Conservation (phyloP, 306 rosid genomes). For the Dalbergia cultrata region DNA sequence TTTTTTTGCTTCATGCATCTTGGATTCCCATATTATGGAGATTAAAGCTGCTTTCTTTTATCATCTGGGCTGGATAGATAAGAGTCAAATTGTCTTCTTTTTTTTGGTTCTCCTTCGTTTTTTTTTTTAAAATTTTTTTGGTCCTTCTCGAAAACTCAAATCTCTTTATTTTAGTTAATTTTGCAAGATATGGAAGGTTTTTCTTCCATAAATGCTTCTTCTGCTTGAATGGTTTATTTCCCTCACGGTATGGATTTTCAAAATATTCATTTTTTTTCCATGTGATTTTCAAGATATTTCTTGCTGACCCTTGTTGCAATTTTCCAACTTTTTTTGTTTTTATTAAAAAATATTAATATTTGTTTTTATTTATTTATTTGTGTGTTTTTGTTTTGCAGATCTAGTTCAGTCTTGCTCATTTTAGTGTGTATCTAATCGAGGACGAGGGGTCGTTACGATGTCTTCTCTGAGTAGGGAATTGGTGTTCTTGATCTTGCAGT, state of each 20-base stretch:
- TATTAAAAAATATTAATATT: not conserved
- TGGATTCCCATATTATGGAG: constrained; percentile 61
- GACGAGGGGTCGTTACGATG: constrained; percentile 67
- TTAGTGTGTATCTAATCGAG: constrained; percentile 55
- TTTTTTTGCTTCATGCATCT: constrained; percentile 70
- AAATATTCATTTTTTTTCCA: constrained; percentile 16
- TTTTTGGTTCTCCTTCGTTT: constrained; percentile 23
- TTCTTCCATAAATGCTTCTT: constrained; percentile 26
- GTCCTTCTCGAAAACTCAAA: constrained; percentile 30
- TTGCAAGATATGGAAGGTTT: constrained; percentile 47
- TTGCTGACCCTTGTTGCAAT: constrained; percentile 43
- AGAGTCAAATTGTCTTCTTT: constrained; percentile 50
- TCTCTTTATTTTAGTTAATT: constrained; percentile 45
- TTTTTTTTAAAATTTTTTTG: not conserved
- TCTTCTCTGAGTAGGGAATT: constrained; percentile 98
- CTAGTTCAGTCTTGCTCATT: constrained; percentile 66
- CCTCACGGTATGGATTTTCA: constrained; percentile 44
- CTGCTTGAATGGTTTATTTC: constrained; percentile 49
- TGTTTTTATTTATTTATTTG: not conserved
- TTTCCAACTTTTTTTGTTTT: not conserved
- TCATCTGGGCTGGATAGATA: constrained; percentile 42
- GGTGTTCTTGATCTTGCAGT: constrained; percentile 99
- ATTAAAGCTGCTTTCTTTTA: constrained; percentile 72
- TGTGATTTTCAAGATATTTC: constrained; percentile 37
- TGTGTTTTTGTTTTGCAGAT: constrained; percentile 65